These are phyloP conservation scores for Paradendryphiella salina DNA, from an alignment of 2,329 filamentous ascomycete genomes.

Conservation along the genomic window DNA sequence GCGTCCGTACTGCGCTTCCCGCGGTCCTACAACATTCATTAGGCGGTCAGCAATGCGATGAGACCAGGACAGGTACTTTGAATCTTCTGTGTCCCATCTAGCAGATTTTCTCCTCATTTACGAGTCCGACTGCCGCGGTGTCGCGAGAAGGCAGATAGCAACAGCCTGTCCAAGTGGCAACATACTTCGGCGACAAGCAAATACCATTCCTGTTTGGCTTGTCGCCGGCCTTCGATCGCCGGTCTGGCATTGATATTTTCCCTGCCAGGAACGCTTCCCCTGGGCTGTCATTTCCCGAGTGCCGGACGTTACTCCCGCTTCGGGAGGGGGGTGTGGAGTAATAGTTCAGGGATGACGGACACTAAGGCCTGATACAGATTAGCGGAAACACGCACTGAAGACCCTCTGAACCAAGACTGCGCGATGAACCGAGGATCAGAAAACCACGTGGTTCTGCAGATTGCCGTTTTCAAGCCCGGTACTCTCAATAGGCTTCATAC, in stretches of 20 bases:
- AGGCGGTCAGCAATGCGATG: neutral
- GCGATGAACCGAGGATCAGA: neutral
- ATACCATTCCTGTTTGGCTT: constrained; percentile 7
- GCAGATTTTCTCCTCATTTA: too few species aligned
- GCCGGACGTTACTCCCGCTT: constrained; percentile 12
- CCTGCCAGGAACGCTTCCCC: constrained; percentile 7
- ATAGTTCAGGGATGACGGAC: constrained; percentile 8
- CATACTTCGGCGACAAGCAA: neutral
- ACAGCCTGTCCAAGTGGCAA: neutral
- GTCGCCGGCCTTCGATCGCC: neutral
- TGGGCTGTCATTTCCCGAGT: constrained; percentile 6
- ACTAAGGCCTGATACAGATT: neutral
- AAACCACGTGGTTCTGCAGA: constrained; percentile 7
- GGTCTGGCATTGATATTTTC: neutral
- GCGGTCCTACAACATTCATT: neutral
- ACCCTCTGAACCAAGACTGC: constrained; percentile 1
- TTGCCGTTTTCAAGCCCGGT: constrained; percentile 4
- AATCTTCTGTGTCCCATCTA: too few species aligned
- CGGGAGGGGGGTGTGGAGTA: constrained; percentile 13
- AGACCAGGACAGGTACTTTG: too few species aligned
- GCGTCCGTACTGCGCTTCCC: neutral
- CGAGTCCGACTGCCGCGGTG: neutral
- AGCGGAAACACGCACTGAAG: constrained; percentile 8
- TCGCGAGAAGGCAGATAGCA: neutral
- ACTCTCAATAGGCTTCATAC: neutral